Base-by-base conservation (phyloP, 768 basidiomycete species). In the Pleurotus sapidus region DNA sequence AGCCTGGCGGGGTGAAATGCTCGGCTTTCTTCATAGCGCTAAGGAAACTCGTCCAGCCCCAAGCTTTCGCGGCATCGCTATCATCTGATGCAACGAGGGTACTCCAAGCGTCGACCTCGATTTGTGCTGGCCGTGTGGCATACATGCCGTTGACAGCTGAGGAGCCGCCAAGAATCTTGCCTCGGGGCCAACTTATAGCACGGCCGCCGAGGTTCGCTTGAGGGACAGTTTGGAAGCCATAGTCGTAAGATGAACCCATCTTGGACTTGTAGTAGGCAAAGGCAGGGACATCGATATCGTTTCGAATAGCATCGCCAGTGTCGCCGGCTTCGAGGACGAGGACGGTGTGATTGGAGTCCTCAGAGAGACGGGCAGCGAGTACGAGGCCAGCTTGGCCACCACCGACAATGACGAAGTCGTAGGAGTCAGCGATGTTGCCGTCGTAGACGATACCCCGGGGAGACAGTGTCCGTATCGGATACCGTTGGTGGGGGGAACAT, bases 311-410 rank as follows among this genome's bases (percentile, higher is more conserved):
- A 25, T 70, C 63, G 5, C 72, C 67, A 60, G 77, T 83, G 27
- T 68, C 71, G 1, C 83, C 83, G 2, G 77, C 82, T 64, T 84
- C 83, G 46, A 84, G 71, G 57, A 83, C 65, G 3, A 83, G 71
- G 0, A 84, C 74, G 8, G 74, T 72, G 42, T 75, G 65, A 0
- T 64, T 59, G 3, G 75, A 60, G 55, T 82, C 71, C 62, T 83
- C 80, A 0, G 79, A 66, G 9, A 83, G 70, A 9, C 81, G 70
- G 9, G 72, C 71, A 20, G 83, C 78, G 39, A 84, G 76, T 3
- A 80, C 78, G 12, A 73, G 72, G 15, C 81, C 83, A 1, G 80
- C 72, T 40, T 71, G 60, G 1, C 72, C 72, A 45, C 71, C 73
- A 15, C 70, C 71, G 18, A 66, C 68, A 25, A 73, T 68, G 66